Evolutionary conservation across 2,329 filamentous ascomycete species (phyloP), one percentile per base, ranked within the genome.

Genomic region (Penicillium sclerotigenum): DNA sequence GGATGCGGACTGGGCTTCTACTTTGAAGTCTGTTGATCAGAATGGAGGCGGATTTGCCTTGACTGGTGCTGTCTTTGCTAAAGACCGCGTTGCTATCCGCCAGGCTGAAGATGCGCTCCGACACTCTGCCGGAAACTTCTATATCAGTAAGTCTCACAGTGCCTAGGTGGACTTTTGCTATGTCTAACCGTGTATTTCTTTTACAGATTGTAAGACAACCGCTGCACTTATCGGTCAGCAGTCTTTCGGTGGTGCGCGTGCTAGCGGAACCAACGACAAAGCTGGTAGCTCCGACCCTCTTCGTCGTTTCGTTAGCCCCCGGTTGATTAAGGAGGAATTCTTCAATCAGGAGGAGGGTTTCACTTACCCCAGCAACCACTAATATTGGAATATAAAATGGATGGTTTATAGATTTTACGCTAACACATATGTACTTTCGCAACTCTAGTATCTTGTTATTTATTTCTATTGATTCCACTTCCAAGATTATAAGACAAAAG

Each of bases 301-400:
- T 63, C 79, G 77, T 54, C 78, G 86, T 47, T 88, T 88, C 68
- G 83, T 87, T 51, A 88, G 84, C 69, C 77, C 81, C 58, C 77
- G 86, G 57, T 81, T 82, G 53, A 81, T 89, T 65, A 89, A 88
- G 82, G 88, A 91, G 78, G 87, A 90, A 77, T 90, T 90, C 66
- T 77, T 77, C 61, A 74, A 81, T 3, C 84, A 83, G 33, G 79
- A 79, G 5, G 77, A 79, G 6, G 77, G 80, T 70, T 85, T 89
- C 24, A 72, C 69, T 49, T 90, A 90, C 71, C 85, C 86, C 22
- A 89, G 86, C 74, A 90, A 90, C 53, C 57, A 69, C 47, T 68
- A 28, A 41, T 3, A 2, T 10, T 28, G 16, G 16, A 7, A 18
- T 34, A 20, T 13, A 18, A 22, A 16, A 40, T 24, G 29, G 22